Evolutionary conservation across 768 basidiomycete species (phyloP), one percentile per base, ranked within the genome.

Genomic region (Lanmaoa rubissima): DNA sequence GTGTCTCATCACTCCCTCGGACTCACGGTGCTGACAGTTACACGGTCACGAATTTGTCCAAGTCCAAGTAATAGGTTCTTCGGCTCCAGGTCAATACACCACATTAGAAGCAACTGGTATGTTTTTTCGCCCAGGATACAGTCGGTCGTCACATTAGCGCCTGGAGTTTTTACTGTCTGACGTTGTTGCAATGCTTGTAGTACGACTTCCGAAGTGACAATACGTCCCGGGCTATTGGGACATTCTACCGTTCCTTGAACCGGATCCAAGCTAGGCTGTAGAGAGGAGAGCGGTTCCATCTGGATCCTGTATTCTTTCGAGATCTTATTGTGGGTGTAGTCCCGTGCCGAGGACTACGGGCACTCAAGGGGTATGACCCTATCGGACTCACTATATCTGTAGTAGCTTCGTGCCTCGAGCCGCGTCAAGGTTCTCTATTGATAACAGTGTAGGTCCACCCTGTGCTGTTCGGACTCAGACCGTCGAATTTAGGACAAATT

Each of bases 391-490:
- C 7, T 14, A 13, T 49, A 36, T 49, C 44, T n/a, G 48, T 36
- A 14, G 16, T 11, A 19, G 36, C 36, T 42, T 28, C 36, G 9
- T 12, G 40, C 21, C 45, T 24, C 4, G 38, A 34, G 24, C 31
- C 39, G 19, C 21, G 3, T n/a, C 1, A 1, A 4, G 13, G 26
- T 28, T 50, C 24, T 16, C 14, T 2, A 4, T 46, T 47, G 36
- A 54, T 39, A 47, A 40, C 34, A 2, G 0, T 43, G 50, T 55
- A 42, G 61, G 57, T 46, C 38, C 57, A 43, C 55, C 53, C 61
- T 55, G 57, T 63, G 61, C 13, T 12, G 1, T 55, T 62, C 43
- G 31, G 56, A 53, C 44, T 46, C 47, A 59, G 51, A 19, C n/a
- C 17, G 5, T 40, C n/a, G 38, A 34, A 41, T 40, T 26, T 17